Evolutionary conservation across 2,329 filamentous ascomycete genomes (phyloP).

Genomic region (Monosporascus sp.): DNA sequence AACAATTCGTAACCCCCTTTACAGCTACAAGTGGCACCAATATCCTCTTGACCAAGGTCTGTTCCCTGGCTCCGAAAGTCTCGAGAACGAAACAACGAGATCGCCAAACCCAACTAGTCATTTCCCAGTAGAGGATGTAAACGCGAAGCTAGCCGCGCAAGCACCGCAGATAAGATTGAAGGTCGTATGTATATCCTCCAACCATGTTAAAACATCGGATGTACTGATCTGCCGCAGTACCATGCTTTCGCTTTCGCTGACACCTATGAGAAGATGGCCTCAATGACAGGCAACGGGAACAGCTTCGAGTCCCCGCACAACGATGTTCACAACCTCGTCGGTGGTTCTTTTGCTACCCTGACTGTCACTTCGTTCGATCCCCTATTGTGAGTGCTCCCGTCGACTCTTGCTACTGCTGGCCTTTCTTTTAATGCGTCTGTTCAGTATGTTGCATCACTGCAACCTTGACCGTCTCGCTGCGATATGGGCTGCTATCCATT

Average conservation of each 20-base stretch:
- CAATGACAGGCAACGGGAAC: conserved; percentile 28
- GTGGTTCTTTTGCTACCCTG: conserved; percentile 27
- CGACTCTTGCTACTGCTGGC: background rate
- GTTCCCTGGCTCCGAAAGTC: conserved; percentile 30
- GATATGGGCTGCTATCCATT: conserved; percentile 39
- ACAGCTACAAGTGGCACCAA: conserved; percentile 44
- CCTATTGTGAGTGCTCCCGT: conserved; percentile 34
- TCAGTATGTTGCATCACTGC: conserved; percentile 45
- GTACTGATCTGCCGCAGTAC: conserved; percentile 27
- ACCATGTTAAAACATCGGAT: background rate
- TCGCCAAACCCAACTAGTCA: conserved; percentile 27
- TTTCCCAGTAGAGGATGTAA: conserved; percentile 36
- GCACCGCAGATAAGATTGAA: conserved; percentile 31
- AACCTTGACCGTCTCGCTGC: conserved; percentile 59
- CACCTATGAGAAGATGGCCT: conserved; percentile 36
- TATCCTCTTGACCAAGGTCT: conserved; percentile 28
- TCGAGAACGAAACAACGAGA: conserved; percentile 33
- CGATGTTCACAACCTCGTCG: conserved; percentile 34
- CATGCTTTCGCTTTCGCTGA: conserved; percentile 33
- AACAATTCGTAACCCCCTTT: conserved; percentile 46
- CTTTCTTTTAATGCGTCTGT: background rate
- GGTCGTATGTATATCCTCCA: conserved; percentile 29
- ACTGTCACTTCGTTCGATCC: conserved; percentile 41
- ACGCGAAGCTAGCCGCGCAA: conserved; percentile 25
- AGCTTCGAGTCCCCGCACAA: conserved; percentile 43